These are phyloP conservation scores for Thalassia testudinum DNA, from an alignment of 116 monocot species.

Conservation along the genomic window DNA sequence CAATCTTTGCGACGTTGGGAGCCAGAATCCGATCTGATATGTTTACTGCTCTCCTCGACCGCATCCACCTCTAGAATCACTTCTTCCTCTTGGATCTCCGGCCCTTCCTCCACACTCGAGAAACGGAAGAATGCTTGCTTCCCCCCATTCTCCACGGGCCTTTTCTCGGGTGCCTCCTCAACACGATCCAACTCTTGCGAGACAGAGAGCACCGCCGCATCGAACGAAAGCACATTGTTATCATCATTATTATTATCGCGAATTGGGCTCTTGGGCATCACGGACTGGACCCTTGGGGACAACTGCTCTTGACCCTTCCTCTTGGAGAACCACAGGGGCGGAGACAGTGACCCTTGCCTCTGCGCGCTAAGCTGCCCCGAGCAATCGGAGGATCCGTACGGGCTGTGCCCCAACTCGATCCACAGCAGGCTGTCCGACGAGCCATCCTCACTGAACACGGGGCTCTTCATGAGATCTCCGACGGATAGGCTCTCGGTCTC, in stretches of 20 bases:
- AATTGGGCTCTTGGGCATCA: conserved; percentile 35
- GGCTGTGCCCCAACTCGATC: conserved; percentile 96
- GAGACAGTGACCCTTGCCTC: conserved; percentile 52
- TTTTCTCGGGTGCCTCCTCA: conserved; percentile 28
- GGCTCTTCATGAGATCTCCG: conserved; percentile 17
- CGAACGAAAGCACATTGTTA: conserved; percentile 56
- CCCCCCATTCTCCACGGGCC: background rate
- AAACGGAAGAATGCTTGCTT: background rate
- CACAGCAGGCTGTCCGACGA: conserved; percentile 27
- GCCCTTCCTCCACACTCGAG: conserved; percentile 3
- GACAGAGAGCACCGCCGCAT: conserved; percentile 85
- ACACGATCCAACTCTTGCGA: conserved; percentile 47
- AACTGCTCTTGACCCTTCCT: conserved; percentile 33
- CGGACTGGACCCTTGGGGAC: conserved; percentile 28
- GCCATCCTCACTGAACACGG: conserved; percentile 21
- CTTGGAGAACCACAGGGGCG: conserved; percentile 29
- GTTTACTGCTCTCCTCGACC: background rate
- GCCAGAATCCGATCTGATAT: background rate
- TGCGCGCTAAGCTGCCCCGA: conserved; percentile 30
- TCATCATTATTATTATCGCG: conserved; percentile 19
- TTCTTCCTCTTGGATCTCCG: conserved; percentile 10
- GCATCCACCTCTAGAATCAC: background rate
- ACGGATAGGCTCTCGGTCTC: conserved; percentile 71
- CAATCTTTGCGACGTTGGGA: background rate
- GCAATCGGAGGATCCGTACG: conserved; percentile 57